Evolutionary conservation across 306 rosid genomes (phyloP).

Genomic region (Vicia sativa): DNA sequence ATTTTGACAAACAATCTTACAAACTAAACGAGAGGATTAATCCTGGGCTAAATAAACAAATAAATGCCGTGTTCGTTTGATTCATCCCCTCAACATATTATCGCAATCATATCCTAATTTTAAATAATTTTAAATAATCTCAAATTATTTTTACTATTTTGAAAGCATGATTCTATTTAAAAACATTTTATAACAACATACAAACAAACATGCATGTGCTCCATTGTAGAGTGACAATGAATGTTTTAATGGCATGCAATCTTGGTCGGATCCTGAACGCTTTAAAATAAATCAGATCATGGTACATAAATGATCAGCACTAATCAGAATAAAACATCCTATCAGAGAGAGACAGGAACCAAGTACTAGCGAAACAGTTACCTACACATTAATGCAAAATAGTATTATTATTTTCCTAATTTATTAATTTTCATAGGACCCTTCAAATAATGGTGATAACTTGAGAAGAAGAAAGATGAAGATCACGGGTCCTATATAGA

Average conservation of each 20-base stretch:
- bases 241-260: constrained; percentile 16
- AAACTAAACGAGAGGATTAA: no score
- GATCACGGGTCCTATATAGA: constrained; percentile 9
- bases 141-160: no score
- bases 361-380: background rate
- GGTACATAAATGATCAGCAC: background rate
- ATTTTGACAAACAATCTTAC: no score
- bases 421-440: background rate
- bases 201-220: no score
- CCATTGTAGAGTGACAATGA: background rate
- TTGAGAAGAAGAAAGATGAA: background rate
- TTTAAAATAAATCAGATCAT: background rate
- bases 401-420: background rate
- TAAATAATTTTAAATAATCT: no score
- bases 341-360: constrained; percentile 4
- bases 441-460: background rate
- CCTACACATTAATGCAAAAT: constrained; percentile 1
- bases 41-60: no score
- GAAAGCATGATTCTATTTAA: no score
- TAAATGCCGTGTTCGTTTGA: no score
- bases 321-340: background rate
- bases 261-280: constrained; percentile 8
- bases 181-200: no score
- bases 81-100: no score
- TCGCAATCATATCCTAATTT: no score